phyloP scores from a whole-genome alignment of 176 grass and related monocot genomes.

The Bolboschoenus planiculmis region DNA sequence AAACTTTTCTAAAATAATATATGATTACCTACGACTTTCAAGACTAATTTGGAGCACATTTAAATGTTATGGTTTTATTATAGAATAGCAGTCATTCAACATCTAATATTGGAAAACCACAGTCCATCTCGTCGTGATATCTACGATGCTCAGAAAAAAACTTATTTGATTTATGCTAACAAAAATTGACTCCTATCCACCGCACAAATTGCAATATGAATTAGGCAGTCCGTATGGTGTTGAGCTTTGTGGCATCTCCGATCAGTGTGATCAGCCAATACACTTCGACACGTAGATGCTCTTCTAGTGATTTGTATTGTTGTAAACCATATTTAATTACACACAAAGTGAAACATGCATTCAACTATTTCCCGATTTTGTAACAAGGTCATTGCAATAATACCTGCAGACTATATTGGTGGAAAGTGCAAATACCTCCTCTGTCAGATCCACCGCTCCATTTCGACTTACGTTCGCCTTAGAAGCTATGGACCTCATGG shows the following conservation, averaged over 20 bases:
- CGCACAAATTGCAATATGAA: background rate
- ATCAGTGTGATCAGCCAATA: background rate
- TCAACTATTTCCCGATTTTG: background rate
- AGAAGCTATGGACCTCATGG: background rate
- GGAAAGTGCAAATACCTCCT: slow-evolving; percentile 9
- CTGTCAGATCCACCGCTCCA: background rate
- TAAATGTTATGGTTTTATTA: background rate
- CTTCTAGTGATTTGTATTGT: background rate
- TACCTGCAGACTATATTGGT: slow-evolving; percentile 8
- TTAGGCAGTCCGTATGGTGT: background rate
- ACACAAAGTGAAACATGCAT: background rate
- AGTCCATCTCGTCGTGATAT: background rate
- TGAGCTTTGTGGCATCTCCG: background rate
- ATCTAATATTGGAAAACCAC: background rate
- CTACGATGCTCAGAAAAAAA: background rate
- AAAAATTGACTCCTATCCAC: background rate
- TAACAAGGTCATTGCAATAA: background rate
- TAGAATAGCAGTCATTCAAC: background rate
- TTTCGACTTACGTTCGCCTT: background rate
- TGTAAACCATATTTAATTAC: background rate
- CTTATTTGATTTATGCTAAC: background rate
- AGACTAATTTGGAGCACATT: background rate
- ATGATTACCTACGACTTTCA: background rate
- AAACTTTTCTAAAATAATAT: background rate
- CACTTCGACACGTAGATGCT: background rate